Base-by-base conservation (phyloP, 371 early-diverging fungal genomes). In the Saksenaea oblongispora region DNA sequence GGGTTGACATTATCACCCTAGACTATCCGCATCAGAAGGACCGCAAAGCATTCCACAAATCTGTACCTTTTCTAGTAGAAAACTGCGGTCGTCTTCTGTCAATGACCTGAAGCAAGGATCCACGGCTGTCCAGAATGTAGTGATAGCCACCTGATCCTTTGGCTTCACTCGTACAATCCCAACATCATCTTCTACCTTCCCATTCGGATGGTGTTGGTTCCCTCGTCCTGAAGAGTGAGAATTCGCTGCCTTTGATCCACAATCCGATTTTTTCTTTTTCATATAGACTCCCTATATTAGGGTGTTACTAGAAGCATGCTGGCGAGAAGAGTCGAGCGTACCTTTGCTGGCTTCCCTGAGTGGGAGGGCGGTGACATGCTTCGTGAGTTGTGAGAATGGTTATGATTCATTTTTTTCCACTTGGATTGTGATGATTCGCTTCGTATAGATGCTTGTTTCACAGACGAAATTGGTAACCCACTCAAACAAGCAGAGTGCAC, bases 51-150 rank as follows among this genome's bases (percentile, higher is more conserved):
- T 2, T 5, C 2, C 17, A 14, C 9, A 31, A 51, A 10, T 24
- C 18, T 28, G 58, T 67, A 73, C 79, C 63, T 85, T 80, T 63
- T 78, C 73, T 54, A 90, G 80, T 59, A 96, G 68, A 63, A 85
- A 87, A 11, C 73, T 68, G 14, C 94, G 69, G 72, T 96, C 97
- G 5, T 92, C 91, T 63, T 95, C 95, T n/a, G 84, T 84, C 31
- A 95, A 74, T n/a, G 81, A 83, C 9, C 95, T 80, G 62, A 94
- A 93, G 66, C 90, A 93, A 63, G 93, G 91, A 17, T 96, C 97
- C 55, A 90, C 74, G 8, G 87, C 86, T 5, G 85, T 63, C 92
- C 93, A 94, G 69, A 93, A 96, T 1, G 87, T 87, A 26, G 83
- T 75, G 28, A 93, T 86, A 15, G 93, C 91, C 5, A 95, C 87